Evolutionary conservation across 208 protist species (phyloP), one percentile per base, ranked within the genome.

Genomic region (Acanthamoeba culbertsoni): DNA sequence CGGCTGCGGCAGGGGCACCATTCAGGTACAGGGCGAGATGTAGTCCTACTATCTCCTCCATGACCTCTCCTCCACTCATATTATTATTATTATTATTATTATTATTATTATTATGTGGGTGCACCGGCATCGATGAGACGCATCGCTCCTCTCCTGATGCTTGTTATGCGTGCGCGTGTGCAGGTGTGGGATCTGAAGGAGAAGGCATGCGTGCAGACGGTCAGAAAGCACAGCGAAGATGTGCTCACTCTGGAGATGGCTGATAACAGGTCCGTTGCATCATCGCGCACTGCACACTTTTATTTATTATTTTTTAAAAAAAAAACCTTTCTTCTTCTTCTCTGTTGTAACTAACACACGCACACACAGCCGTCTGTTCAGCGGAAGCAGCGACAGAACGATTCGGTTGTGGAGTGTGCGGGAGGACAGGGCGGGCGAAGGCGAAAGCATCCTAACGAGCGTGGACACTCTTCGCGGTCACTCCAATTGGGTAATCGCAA

Each of bases 161-260:
- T n/a, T n/a, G n/a, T n/a, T n/a, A n/a, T n/a, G n/a, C n/a, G n/a
- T n/a, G n/a, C n/a, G n/a, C n/a, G n/a, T n/a, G n/a, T n/a, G n/a
- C 71, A 82, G 35, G 84, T 91, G n/a, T 91, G 84, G 84, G 84
- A 91, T 33, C n/a, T 71, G 84, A 12, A 68, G 12, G 57, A 59
- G 20, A 23, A n/a, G 28, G 20, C n/a, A 20, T 91, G 84, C 65
- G 84, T 68, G 43, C 84, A 91, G 37, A 91, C 84, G 2, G 40
- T 35, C n/a, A 91, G 65, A 33, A 59, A 91, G 55, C 84, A 91
- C 35, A 37, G 23, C 33, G 84, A 91, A 43, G 84, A 91, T 40
- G 84, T 91, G 53, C 35, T 91, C 31, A 37, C 84, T 23, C 55
- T 91, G 26, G 37, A 59, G 55, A 68, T 91, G 55, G 84, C 53